Base-by-base conservation (phyloP, 768 basidiomycete genomes). In the Gloeophyllum trabeum region DNA sequence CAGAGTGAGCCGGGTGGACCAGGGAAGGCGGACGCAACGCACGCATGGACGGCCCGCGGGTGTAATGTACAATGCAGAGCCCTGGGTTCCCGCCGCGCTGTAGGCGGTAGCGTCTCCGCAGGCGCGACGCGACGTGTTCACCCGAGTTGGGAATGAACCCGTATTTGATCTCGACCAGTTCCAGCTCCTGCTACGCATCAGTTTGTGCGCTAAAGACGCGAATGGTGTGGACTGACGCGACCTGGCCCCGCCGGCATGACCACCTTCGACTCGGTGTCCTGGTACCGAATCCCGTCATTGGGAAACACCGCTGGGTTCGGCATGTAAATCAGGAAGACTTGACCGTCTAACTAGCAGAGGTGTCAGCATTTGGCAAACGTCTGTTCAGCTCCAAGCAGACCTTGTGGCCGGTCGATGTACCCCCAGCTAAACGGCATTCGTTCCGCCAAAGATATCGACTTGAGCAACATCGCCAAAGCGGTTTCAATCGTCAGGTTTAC, bases 41-140 rank as follows among this genome's bases (percentile, higher is more conserved):
- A 87, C 84, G 70, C 36, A 70, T 65, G 6, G 66, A 48, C 7
- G 70, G 76, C 4, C 80, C 81, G 50, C 82, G 75, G 23, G 74
- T 67, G 54, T 89, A 90, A 52, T 90, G 85, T 0, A 87, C 72
- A 4, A 90, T 73, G 14, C 79, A 67, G n/a, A 89, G 70, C 42
- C 76, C 73, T 0, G 78, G 71, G 51, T 84, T 75, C 0, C 84
- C 83, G 22, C 83, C 84, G 54, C 83, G 86, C 34, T 61, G 46
- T 26, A 91, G 66, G 26, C 87, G 77, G 55, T 73, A 90, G 4
- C 83, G 76, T 39, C 84, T 65, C 38, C 88, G 72, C 37, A 77
- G 55, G 13, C 86, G 77, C 58, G 70, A 82, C 23, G 88, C 86
- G 45, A 54, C 64, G 6, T 64, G 54, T 48, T 90, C 87, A 34